phyloP scores from a whole-genome alignment of 1,284 basidiomycete species.

The Cystobasidium slooffiae region DNA sequence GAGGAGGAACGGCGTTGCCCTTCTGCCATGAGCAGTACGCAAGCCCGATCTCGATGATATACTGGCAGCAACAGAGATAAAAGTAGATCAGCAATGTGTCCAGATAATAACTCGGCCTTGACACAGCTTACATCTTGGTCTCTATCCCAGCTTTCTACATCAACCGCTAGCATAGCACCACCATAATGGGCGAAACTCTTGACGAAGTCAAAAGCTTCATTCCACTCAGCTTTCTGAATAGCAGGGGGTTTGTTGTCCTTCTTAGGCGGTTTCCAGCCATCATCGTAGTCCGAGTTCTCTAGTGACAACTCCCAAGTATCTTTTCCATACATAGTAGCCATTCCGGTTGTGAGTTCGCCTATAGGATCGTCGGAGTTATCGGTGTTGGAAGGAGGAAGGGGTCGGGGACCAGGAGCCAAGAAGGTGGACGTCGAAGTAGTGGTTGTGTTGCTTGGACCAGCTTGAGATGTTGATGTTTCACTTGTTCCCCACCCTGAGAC shows the following conservation, averaged over 20 bases:
- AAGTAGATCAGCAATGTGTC: background rate
- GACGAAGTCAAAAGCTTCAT: conserved; percentile 28
- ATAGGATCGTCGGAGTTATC: background rate
- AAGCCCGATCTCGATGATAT: conserved; percentile 40
- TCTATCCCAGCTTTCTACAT: conserved; percentile 36
- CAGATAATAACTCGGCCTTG: background rate
- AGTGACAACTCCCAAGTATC: conserved; percentile 43
- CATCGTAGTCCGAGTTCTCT: conserved; percentile 38
- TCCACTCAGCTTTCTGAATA: conserved; percentile 28
- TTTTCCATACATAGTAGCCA: background rate
- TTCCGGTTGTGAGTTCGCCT: background rate
- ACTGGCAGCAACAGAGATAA: conserved; percentile 1
- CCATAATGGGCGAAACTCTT: conserved; percentile 34
- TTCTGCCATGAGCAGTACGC: conserved; percentile 34
- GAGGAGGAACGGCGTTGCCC: conserved; percentile 26
- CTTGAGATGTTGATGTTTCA: background rate
- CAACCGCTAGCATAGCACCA: conserved; percentile 33
- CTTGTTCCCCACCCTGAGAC: background rate
- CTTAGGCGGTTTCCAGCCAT: conserved; percentile 23
- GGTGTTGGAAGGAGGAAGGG: background rate
- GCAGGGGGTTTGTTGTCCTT: conserved; percentile 9
- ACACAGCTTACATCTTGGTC: conserved; percentile 30
- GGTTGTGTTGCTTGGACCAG: conserved; percentile 1
- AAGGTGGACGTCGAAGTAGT: background rate
- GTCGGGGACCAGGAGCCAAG: conserved; percentile 20